phyloP scores from a whole-genome alignment of 306 rosid species.

The Begonia masoniana region DNA sequence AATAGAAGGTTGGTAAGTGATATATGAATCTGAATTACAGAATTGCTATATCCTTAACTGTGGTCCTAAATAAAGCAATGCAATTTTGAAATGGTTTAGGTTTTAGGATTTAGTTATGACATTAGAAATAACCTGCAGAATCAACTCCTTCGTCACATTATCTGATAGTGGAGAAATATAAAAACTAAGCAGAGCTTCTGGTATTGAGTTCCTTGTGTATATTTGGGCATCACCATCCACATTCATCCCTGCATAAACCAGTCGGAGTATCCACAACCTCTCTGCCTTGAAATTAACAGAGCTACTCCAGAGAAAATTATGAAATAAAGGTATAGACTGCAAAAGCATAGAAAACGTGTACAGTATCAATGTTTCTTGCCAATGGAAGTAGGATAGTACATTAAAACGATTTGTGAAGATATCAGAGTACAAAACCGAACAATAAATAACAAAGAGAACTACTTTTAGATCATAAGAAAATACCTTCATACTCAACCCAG shows the following conservation, averaged over 20 bases:
- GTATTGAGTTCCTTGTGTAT: slow-evolving; percentile 50
- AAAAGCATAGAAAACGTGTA: slow-evolving; percentile 15
- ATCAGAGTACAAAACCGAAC: background rate
- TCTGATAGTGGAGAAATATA: slow-evolving; percentile 68
- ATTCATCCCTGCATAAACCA: slow-evolving; percentile 67
- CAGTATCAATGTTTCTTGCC: slow-evolving; percentile 10
- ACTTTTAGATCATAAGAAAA: slow-evolving; percentile 5
- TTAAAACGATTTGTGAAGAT: slow-evolving; percentile 3
- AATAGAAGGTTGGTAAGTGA: too few relatives aligned
- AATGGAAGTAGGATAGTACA: background rate
- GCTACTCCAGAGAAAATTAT: slow-evolving; percentile 58
- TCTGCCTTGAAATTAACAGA: slow-evolving; percentile 61
- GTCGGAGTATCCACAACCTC: slow-evolving; percentile 77
- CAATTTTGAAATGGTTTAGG: too few relatives aligned
- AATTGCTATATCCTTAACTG: too few relatives aligned
- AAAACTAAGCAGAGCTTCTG: slow-evolving; percentile 61
- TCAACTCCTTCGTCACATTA: slow-evolving; percentile 50
- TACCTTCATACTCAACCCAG: slow-evolving; percentile 61
- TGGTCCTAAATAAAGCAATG: too few relatives aligned
- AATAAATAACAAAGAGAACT: slow-evolving; percentile 1
- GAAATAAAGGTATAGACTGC: slow-evolving; percentile 70
- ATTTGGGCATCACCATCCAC: slow-evolving; percentile 56
- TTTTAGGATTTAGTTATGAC: too few relatives aligned
- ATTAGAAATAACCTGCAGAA: slow-evolving; percentile 44
- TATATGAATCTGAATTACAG: too few relatives aligned